phyloP scores from a whole-genome alignment of 116 monocot species.

The Cymodocea nodosa region DNA sequence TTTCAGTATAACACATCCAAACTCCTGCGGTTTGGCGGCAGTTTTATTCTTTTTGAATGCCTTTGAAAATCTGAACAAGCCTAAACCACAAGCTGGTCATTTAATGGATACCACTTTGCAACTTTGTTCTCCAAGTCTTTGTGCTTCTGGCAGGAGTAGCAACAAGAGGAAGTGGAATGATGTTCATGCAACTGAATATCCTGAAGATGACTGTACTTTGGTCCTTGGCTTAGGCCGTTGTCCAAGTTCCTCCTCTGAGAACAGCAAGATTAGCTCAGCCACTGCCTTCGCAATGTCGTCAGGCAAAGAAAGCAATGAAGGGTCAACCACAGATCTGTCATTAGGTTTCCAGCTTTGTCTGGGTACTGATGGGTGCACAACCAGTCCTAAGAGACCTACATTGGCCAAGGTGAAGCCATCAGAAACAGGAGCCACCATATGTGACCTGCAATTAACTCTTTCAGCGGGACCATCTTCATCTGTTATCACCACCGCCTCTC shows the following conservation, averaged over 20 bases:
- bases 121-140: slow-evolving; percentile 15
- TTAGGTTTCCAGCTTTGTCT: slow-evolving; percentile 38
- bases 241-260: slow-evolving; percentile 36
- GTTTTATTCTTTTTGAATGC: slow-evolving; percentile 6
- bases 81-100: slow-evolving; percentile 12
- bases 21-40: slow-evolving; percentile 9
- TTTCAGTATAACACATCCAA: slow-evolving; percentile 16
- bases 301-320: slow-evolving; percentile 40
- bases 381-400: slow-evolving; percentile 10
- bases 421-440: slow-evolving; percentile 10
- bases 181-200: slow-evolving; percentile 13
- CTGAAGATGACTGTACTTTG: slow-evolving; percentile 16
- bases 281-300: slow-evolving; percentile 32
- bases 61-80: slow-evolving; percentile 5
- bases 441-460: slow-evolving; percentile 40
- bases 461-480: slow-evolving; percentile 37
- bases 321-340: slow-evolving; percentile 20
- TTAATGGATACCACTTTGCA: slow-evolving; percentile 16
- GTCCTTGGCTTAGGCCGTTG: slow-evolving; percentile 36
- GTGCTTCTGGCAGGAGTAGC: slow-evolving; percentile 6
- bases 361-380: slow-evolving; percentile 17
- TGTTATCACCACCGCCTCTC: slow-evolving; percentile 19
- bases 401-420: slow-evolving; percentile 1
- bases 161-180: slow-evolving; percentile 25
- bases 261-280: slow-evolving; percentile 35